Evolutionary conservation across 495 filamentous ascomycete genomes (phyloP), one percentile per base, ranked within the genome.

Genomic region (Penicillium antarcticum): DNA sequence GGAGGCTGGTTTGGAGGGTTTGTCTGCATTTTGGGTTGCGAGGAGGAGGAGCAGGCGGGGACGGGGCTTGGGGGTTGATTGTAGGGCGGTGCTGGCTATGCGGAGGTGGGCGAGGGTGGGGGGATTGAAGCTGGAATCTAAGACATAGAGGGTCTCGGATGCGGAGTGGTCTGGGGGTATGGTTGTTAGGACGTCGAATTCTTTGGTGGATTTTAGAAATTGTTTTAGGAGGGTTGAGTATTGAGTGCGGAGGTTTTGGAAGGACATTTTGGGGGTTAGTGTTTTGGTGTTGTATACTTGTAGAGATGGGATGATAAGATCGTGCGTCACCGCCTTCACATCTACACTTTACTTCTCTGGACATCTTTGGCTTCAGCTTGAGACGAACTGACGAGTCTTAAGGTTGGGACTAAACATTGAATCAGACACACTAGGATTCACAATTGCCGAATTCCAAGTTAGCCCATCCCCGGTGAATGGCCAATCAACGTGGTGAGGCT

Each of bases 81-180:
- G 65, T 3, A 94, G 67, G 10, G 89, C 88, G 9, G 86, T 84
- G 18, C 75, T 72, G 3, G 84, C 88, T 63, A 97, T 90, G 43
- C 74, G 75, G 44, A 87, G 76, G 66, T 97, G 92, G 10, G 92
- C 92, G 33, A 79, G 74, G 2, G 91, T 92, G 9, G 92, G 92
- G 13, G 92, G 92, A 62, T 97, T 97, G 81, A 96, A 97, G 48
- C 88, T 92, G 2, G 92, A 95, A 68, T 97, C 92, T 58, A 97
- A 83, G 54, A 97, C 83, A 66, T 91, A 86, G 57, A 97, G 78
- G 17, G 75, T 75, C 46, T 76, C 71, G 31, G 58, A 51, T 41
- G 56, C 63, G 16, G 57, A 41, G 35, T 46, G 53, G 17, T 65
- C 42, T 42, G 57, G 32, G 45, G 78, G 63, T 31, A 84, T 49